A percentile compares a stretch with the other conserved stretches of the same genome.
Conservation (phyloP, 441 rosid genomes). For the Metrosideros polymorpha region DNA sequence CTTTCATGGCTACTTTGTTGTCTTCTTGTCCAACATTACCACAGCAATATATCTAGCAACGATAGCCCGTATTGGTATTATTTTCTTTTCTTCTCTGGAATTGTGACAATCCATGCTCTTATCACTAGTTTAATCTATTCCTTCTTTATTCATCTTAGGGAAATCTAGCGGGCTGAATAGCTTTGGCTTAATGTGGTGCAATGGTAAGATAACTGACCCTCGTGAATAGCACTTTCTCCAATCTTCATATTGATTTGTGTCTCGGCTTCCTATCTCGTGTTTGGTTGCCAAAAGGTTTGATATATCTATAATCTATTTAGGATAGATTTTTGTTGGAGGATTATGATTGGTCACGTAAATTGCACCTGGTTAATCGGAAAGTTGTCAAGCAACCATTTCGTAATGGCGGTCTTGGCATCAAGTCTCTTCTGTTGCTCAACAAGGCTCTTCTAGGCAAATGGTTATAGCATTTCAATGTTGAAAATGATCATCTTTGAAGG, state of each 20-base stretch:
- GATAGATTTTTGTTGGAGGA: neutral
- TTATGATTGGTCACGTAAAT: neutral
- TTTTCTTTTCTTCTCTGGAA: neutral
- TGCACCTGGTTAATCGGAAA: neutral
- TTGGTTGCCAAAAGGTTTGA: neutral
- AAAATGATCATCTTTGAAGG: neutral
- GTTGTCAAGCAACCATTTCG: neutral
- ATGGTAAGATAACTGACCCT: conserved; percentile 41
- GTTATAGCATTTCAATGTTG: neutral
- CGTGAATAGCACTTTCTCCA: neutral
- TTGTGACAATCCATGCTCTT: neutral
- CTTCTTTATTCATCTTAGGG: conserved; percentile 35
- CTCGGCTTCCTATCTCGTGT: neutral
- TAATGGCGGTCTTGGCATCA: neutral
- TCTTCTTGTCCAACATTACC: conserved; percentile 74
- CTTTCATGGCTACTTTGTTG: conserved; percentile 77
- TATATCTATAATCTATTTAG: neutral
- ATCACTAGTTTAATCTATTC: conserved; percentile 1
- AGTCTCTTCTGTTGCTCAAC: neutral
- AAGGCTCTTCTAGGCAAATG: neutral
- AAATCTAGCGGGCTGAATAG: conserved; percentile 95
- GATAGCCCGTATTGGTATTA: conserved; percentile 77
- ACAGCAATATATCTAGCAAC: conserved; percentile 92
- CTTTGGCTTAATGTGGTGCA: conserved; percentile 99
- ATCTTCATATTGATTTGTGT: neutral